A percentile compares a stretch with the other conserved stretches of the same genome.
Conservation (phyloP, 495 filamentous ascomycete genomes). For the Niebla homalea region DNA sequence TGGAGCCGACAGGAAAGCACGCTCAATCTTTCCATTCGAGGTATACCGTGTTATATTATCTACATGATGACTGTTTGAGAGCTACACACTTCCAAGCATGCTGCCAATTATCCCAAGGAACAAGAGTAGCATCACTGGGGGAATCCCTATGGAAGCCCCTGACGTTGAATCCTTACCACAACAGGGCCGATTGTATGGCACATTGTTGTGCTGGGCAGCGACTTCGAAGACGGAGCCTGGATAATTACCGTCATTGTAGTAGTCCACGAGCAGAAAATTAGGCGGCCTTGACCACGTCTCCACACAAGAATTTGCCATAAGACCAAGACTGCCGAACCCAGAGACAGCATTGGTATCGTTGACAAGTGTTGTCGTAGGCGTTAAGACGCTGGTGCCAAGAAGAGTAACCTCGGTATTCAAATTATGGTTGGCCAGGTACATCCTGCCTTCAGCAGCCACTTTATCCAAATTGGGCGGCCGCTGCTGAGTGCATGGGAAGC, state of each 20-base stretch:
- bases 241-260: conserved; percentile 58
- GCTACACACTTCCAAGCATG: no score
- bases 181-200: conserved; percentile 63
- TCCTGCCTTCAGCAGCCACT: conserved; percentile 39
- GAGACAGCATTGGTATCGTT: conserved; percentile 55
- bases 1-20: no score
- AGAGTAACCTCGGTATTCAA: conserved; percentile 61
- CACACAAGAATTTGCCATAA: conserved; percentile 53
- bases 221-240: conserved; percentile 86
- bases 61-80: no score
- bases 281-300: conserved; percentile 57
- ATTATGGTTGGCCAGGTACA: conserved; percentile 93
- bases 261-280: conserved; percentile 83
- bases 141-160: no score
- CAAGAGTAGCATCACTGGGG: no score
- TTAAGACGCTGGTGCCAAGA: conserved; percentile 46
- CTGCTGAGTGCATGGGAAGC: conserved; percentile 46
- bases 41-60: no score
- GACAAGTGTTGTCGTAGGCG: conserved; percentile 57
- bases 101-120: no score
- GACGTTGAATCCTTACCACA: conserved; percentile 38
- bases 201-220: conserved; percentile 72
- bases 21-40: no score
- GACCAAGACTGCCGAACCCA: conserved; percentile 57
- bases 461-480: conserved; percentile 45